Evolutionary conservation across 805 yeast species (phyloP), one percentile per base, ranked within the genome.

Genomic region (Pichia cephalocereana): DNA sequence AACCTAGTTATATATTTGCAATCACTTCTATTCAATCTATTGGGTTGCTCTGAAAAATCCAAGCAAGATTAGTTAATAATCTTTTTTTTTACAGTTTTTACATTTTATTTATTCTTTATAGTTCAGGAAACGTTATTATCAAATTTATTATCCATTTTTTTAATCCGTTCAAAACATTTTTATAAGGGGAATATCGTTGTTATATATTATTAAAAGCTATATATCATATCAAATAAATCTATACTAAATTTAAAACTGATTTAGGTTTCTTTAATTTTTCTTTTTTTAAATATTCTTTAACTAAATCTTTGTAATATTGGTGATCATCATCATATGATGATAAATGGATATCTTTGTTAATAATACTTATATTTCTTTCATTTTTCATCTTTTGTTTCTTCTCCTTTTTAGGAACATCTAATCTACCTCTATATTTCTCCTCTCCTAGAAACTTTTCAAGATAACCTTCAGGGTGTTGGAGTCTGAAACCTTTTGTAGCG

Each of bases 381-480:
- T 46, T 59, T 77, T 78, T 41, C 18, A 18, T 27, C 19, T 42
- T 32, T 34, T 30, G 67, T 31, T 49, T 58, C 26, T 52, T 59
- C 31, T 49, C 47, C 26, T 50, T 60, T 3, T 52, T 50, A 41
- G 63, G 63, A 19, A 60, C 61, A 14, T 44, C 39, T 31, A 63
- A 51, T 38, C 69, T 73, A 6, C 72, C 76, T 18, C 65, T 67
- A 38, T 65, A 69, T 19, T 57, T 61, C 40, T 66, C 64, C 1
- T 45, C 46, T 3, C 52, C 47, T 19, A 65, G 45, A 47, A 53
- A 58, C 39, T 53, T 54, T 15, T 59, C 62, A 14, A 65, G 38
- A 41, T 62, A 53, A 12, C 52, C 56, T 30, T 56, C 56, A 1
- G 59, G 54, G 44, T 65, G 68, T 52, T 63, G 61, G 12, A 56